Evolutionary conservation across 805 yeast species (phyloP).

Genomic region (Candida mattraensis): DNA sequence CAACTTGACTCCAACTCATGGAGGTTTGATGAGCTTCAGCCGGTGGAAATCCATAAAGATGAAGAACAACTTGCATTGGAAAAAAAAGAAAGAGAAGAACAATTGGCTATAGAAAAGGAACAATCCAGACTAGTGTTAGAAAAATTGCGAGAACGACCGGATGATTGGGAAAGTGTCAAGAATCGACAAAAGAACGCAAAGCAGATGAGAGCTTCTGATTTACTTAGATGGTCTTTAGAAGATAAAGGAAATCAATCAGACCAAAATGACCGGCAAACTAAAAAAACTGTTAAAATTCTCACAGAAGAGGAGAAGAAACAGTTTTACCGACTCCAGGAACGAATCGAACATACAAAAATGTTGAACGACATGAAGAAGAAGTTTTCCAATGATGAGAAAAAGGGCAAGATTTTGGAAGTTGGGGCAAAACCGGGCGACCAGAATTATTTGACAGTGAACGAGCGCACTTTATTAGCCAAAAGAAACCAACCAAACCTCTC

Average conservation of each 20-base stretch:
- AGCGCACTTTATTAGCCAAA: slow-evolving; percentile 12
- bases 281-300: slow-evolving; percentile 9
- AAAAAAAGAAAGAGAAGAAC: slow-evolving; percentile 15
- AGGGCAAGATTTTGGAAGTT: slow-evolving; percentile 19
- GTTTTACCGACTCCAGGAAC: slow-evolving; percentile 23
- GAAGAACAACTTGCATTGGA: slow-evolving; percentile 13
- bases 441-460: slow-evolving; percentile 16
- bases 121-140: slow-evolving; percentile 10
- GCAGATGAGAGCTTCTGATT: slow-evolving; percentile 14
- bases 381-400: slow-evolving; percentile 7
- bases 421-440: slow-evolving; percentile 14
- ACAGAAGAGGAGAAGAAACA: slow-evolving; percentile 23
- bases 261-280: background rate
- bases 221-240: slow-evolving; percentile 21
- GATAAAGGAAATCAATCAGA: background rate
- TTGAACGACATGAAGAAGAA: slow-evolving; percentile 13
- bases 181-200: slow-evolving; percentile 8
- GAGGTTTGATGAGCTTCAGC: slow-evolving; percentile 27
- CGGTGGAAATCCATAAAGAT: slow-evolving; percentile 12
- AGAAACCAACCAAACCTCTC: slow-evolving; percentile 2
- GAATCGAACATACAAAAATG: slow-evolving; percentile 23
- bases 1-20: slow-evolving; percentile 25
- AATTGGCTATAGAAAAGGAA: slow-evolving; percentile 12
- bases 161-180: slow-evolving; percentile 6
- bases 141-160: slow-evolving; percentile 6